A percentile compares a stretch with the other conserved stretches of the same genome.
Conservation (phyloP, 2,329 filamentous ascomycete genomes). For the Fusarium chaquense region DNA sequence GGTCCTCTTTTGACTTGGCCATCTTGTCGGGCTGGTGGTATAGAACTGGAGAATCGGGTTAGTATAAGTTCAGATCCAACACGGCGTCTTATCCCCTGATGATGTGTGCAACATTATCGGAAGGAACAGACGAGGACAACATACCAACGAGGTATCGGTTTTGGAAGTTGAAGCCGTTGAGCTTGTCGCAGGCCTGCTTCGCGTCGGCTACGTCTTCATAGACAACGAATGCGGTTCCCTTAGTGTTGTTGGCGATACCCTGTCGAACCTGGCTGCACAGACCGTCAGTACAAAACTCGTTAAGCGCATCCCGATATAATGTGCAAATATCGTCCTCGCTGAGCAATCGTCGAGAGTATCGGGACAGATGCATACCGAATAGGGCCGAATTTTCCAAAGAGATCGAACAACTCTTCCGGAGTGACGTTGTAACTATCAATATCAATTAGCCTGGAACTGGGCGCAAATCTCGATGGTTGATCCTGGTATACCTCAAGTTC, state of each 20-base stretch:
- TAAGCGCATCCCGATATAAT: slow-evolving; percentile 18
- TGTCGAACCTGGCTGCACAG: slow-evolving; percentile 90
- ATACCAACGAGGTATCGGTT: slow-evolving; percentile 97
- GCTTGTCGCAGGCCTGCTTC: slow-evolving; percentile 98
- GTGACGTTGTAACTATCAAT: slow-evolving; percentile 96
- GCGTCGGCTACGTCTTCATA: slow-evolving; percentile 99
- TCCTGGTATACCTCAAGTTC: slow-evolving; percentile 85
- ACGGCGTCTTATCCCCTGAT: background rate
- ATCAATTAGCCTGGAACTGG: slow-evolving; percentile 60
- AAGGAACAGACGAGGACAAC: slow-evolving; percentile 53
- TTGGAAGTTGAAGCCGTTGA: slow-evolving; percentile 99
- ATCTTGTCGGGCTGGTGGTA: slow-evolving; percentile 76
- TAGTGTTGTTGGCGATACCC: slow-evolving; percentile 96
- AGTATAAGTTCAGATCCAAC: slow-evolving; percentile 18
- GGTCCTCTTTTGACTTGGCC: slow-evolving; percentile 88
- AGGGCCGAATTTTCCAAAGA: slow-evolving; percentile 97
- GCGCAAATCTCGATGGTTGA: slow-evolving; percentile 18
- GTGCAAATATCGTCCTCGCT: slow-evolving; percentile 14
- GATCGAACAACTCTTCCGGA: slow-evolving; percentile 96
- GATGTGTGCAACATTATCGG: background rate
- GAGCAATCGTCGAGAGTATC: slow-evolving; percentile 15
- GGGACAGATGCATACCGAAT: slow-evolving; percentile 76
- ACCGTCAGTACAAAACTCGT: slow-evolving; percentile 40
- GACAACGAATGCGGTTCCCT: slow-evolving; percentile 98
- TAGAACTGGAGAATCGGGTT: slow-evolving; percentile 59